phyloP scores from a whole-genome alignment of 2,329 filamentous ascomycete species.

The Metarhizium guizhouense region DNA sequence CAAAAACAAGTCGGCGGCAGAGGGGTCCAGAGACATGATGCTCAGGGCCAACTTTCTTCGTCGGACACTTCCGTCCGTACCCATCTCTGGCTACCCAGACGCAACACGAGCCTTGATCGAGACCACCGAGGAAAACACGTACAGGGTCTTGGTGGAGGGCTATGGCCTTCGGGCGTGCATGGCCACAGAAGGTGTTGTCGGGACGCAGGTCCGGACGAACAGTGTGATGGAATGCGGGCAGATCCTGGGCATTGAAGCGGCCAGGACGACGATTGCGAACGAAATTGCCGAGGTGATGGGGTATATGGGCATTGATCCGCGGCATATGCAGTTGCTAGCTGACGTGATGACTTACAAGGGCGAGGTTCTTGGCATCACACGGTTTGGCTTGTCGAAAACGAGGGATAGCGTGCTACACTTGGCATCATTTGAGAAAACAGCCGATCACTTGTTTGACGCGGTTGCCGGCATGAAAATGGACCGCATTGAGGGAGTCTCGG shows the following conservation, averaged over 20 bases:
- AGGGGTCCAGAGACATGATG: conserved; percentile 42
- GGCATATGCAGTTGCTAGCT: conserved; percentile 92
- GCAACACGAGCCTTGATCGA: conserved; percentile 82
- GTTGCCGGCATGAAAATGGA: conserved; percentile 86
- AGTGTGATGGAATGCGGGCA: conserved; percentile 81
- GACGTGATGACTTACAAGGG: conserved; percentile 99
- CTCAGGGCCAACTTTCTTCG: conserved; percentile 77
- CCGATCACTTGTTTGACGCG: conserved; percentile 92
- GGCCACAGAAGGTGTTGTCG: conserved; percentile 83
- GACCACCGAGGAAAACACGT: conserved; percentile 58
- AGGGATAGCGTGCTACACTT: conserved; percentile 85
- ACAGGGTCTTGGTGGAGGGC: conserved; percentile 80
- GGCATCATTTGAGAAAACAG: conserved; percentile 95
- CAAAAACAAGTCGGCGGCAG: conserved; percentile 33
- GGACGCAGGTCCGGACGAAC: conserved; percentile 66
- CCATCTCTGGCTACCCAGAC: conserved; percentile 81
- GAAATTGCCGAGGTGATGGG: conserved; percentile 88
- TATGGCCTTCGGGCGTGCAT: conserved; percentile 85
- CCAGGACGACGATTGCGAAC: conserved; percentile 74
- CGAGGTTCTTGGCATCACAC: conserved; percentile 89
- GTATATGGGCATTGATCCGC: conserved; percentile 89
- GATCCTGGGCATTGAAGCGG: conserved; percentile 89
- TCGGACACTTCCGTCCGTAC: conserved; percentile 66
- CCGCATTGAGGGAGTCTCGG: conserved; percentile 80
- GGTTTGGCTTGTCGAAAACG: conserved; percentile 94